Percentiles rank a stretch among this genome's conserved stretches.
These are phyloP conservation scores for Eucalyptus erythrocorys DNA, from an alignment of 345 rosid species.

Conservation along the genomic window DNA sequence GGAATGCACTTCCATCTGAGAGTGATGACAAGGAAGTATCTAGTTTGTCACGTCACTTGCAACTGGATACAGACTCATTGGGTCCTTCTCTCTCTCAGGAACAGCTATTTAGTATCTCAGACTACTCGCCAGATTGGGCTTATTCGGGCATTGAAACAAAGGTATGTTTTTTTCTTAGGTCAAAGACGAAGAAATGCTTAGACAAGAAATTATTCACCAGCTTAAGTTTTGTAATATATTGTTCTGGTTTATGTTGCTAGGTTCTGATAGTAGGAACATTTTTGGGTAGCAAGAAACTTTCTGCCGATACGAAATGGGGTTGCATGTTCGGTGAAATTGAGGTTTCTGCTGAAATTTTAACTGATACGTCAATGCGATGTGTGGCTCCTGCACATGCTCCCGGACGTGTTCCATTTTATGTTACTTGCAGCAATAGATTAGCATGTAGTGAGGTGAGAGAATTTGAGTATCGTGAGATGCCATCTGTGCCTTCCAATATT, in stretches of 20 bases:
- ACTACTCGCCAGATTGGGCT: conserved; percentile 65
- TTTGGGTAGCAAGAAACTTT: conserved; percentile 30
- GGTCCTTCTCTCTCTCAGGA: conserved; percentile 80
- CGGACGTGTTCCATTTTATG: conserved; percentile 52
- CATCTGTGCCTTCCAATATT: background rate
- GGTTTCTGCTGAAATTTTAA: conserved; percentile 53
- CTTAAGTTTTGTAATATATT: background rate
- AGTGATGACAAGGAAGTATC: conserved; percentile 69
- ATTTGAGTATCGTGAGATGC: conserved; percentile 48
- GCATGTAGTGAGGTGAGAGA: conserved; percentile 75
- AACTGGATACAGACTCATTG: conserved; percentile 39
- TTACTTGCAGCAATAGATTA: conserved; percentile 53
- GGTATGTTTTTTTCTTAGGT: conserved; percentile 6
- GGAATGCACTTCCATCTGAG: conserved; percentile 53
- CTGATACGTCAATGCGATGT: conserved; percentile 35
- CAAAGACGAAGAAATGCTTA: background rate
- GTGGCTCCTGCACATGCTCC: conserved; percentile 41
- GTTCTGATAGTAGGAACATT: conserved; percentile 44
- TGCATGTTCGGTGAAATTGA: conserved; percentile 76
- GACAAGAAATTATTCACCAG: background rate
- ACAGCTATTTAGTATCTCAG: conserved; percentile 65
- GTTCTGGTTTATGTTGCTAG: conserved; percentile 1
- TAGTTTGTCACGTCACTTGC: conserved; percentile 48
- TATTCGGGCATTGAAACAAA: conserved; percentile 35
- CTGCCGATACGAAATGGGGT: conserved; percentile 31